Conservation (phyloP, 2,329 filamentous ascomycete genomes). For the Ophiostoma tasmaniense region DNA sequence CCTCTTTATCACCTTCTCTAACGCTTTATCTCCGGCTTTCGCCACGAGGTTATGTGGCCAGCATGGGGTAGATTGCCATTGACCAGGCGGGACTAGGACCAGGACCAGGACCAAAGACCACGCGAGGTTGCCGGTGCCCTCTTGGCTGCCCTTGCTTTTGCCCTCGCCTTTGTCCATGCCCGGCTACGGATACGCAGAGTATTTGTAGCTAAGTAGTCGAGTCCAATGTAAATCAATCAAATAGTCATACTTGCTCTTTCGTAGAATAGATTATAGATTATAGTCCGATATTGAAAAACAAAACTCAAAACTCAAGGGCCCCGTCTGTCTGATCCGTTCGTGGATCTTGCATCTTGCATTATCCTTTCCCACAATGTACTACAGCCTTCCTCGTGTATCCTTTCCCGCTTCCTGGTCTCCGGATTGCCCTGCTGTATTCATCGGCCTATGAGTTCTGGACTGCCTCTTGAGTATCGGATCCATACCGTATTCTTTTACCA, state of each 20-base stretch:
- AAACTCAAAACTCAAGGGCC: not conserved
- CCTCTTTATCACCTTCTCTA: not conserved
- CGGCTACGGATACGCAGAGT: not conserved
- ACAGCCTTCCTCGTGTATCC: not conserved
- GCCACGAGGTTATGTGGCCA: not conserved
- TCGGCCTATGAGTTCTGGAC: not conserved
- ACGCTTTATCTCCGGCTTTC: slow-evolving; percentile 1
- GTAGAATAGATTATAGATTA: not conserved
- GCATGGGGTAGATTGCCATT: slow-evolving; percentile 2
- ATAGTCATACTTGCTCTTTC: not conserved
- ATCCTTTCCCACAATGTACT: not conserved
- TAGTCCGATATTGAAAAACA: not conserved
- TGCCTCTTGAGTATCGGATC: not conserved
- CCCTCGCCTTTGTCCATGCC: not conserved
- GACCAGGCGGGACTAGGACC: not conserved
- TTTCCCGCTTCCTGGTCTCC: not conserved
- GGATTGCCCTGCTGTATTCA: not conserved
- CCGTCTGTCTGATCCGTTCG: not conserved
- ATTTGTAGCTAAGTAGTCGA: not conserved
- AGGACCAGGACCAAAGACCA: not conserved
- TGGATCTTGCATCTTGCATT: not conserved
- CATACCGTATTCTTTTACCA: not conserved
- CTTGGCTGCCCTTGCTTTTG: not conserved
- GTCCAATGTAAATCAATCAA: not conserved
- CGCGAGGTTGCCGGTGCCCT: not conserved